Percentiles rank a stretch among this genome's conserved stretches.
Evolutionary conservation across 495 filamentous ascomycete species (phyloP).

Genomic region (Bombardia bombarda): DNA sequence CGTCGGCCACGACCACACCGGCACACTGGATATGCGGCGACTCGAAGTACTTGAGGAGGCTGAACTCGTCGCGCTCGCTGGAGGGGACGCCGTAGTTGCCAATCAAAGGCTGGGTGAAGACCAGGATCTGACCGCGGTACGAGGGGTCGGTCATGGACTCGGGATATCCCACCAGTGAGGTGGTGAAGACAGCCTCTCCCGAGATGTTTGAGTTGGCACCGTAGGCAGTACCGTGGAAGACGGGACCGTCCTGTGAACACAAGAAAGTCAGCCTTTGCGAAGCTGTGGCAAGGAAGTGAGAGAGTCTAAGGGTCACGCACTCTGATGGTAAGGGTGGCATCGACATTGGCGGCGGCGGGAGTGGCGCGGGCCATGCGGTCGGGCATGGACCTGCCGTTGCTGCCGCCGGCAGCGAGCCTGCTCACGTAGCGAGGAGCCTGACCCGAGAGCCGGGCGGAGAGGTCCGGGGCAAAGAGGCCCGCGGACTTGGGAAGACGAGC

Average conservation of each 20-base stretch:
- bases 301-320: constrained; percentile 41
- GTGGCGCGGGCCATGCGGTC: constrained; percentile 36
- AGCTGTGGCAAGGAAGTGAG: too few species aligned
- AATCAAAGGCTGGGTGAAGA: constrained; percentile 98
- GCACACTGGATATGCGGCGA: constrained; percentile 94
- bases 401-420: constrained; percentile 46
- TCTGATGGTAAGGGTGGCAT: constrained; percentile 89
- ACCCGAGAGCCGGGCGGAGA: constrained; percentile 24
- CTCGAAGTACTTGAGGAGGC: constrained; percentile 87
- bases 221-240: constrained; percentile 90
- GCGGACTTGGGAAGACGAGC: constrained; percentile 42
- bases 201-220: constrained; percentile 87
- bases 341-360: constrained; percentile 54
- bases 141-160: constrained; percentile 98
- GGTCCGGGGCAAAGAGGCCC: constrained; percentile 29
- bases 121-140: constrained; percentile 96
- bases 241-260: constrained; percentile 60
- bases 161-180: constrained; percentile 87
- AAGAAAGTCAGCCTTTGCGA: not conserved
- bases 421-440: constrained; percentile 44
- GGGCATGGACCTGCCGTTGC: constrained; percentile 53
- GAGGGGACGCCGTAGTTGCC: constrained; percentile 97
- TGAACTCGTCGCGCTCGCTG: constrained; percentile 63
- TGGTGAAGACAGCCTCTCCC: constrained; percentile 93
- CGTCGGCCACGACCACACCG: constrained; percentile 91